phyloP scores from a whole-genome alignment of 441 rosid genomes.

The Corymbia citriodora region DNA sequence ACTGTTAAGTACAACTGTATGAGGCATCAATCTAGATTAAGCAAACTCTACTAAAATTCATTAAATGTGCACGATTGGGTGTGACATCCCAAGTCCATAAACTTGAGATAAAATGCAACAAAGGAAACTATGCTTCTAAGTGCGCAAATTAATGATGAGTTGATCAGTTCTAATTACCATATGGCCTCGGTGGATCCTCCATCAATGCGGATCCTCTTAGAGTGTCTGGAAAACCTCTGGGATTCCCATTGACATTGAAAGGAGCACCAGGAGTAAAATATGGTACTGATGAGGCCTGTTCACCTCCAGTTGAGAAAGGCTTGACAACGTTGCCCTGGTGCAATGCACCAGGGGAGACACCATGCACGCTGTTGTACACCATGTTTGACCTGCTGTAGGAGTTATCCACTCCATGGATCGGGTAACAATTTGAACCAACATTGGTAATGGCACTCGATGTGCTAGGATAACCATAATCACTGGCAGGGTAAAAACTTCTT shows the following conservation, averaged over 20 bases:
- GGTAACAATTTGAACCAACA: constrained; percentile 3
- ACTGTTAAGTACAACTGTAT: neutral
- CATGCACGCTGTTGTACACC: neutral
- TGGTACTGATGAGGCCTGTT: neutral
- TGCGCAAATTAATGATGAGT: neutral
- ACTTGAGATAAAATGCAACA: neutral
- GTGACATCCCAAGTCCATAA: neutral
- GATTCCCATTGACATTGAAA: neutral
- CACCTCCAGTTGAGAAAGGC: neutral
- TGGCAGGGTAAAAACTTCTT: neutral
- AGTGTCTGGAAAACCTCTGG: neutral
- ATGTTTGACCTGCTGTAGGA: neutral
- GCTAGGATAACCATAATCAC: neutral
- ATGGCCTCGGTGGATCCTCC: neutral
- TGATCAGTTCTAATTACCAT: neutral
- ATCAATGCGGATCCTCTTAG: neutral
- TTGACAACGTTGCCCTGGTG: neutral
- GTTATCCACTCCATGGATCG: neutral
- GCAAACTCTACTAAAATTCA: neutral
- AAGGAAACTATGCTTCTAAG: neutral
- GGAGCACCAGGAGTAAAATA: neutral
- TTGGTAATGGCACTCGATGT: neutral
- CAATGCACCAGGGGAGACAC: neutral
- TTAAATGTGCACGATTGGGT: neutral
- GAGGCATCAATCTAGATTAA: neutral